Evolutionary conservation across 768 basidiomycete genomes (phyloP).

Genomic region (Leccinum aurantiacum): DNA sequence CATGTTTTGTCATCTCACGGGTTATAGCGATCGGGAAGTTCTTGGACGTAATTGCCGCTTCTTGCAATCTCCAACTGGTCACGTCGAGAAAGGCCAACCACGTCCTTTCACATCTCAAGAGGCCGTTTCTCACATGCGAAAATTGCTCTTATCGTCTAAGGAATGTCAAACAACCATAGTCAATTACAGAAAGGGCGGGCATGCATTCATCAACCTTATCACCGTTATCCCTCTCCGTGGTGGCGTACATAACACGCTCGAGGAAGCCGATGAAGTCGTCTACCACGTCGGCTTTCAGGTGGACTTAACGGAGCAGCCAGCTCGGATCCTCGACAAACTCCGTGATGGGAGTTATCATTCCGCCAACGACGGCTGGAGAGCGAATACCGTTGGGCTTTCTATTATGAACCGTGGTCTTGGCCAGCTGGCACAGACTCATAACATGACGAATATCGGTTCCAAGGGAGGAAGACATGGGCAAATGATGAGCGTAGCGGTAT

Average conservation of each 20-base stretch:
- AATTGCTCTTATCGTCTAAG: slow-evolving; percentile 66
- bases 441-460: slow-evolving; percentile 19
- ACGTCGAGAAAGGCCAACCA: slow-evolving; percentile 49
- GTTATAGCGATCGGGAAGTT: slow-evolving; percentile 73
- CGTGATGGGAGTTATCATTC: slow-evolving; percentile 70
- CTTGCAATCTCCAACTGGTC: slow-evolving; percentile 74
- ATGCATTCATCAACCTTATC: slow-evolving; percentile 89
- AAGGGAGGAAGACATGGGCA: slow-evolving; percentile 27
- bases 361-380: slow-evolving; percentile 50
- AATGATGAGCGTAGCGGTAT: slow-evolving; percentile 40
- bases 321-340: slow-evolving; percentile 76
- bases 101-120: slow-evolving; percentile 63
- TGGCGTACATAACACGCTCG: slow-evolving; percentile 43
- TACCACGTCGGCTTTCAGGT: slow-evolving; percentile 97
- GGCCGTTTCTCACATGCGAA: slow-evolving; percentile 66
- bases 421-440: slow-evolving; percentile 18
- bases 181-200: slow-evolving; percentile 85
- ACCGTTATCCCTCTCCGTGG: slow-evolving; percentile 85
- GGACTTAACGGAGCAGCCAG: slow-evolving; percentile 85
- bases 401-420: slow-evolving; percentile 1
- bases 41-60: slow-evolving; percentile 91
- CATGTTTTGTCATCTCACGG: slow-evolving; percentile 75
- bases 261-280: slow-evolving; percentile 68
- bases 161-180: slow-evolving; percentile 87
- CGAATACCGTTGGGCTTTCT: not conserved